phyloP scores from a whole-genome alignment of 2,329 filamentous ascomycete genomes.

The Ophioceras dolichostomum region DNA sequence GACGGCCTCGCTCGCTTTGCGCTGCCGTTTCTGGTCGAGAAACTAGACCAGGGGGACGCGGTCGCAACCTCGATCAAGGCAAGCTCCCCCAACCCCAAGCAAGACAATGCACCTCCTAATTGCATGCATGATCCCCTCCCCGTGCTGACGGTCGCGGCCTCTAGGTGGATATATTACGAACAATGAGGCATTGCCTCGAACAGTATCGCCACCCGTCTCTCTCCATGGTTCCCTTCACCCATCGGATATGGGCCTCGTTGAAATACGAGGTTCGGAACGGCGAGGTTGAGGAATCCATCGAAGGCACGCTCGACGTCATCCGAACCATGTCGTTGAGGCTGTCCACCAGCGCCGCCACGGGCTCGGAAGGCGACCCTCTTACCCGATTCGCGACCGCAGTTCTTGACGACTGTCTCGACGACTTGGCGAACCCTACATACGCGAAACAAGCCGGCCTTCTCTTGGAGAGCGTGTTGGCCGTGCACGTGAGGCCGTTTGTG shows the following conservation, averaged over 20 bases:
- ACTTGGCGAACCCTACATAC: slow-evolving; percentile 40
- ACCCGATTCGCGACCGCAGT: slow-evolving; percentile 33
- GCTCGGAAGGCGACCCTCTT: slow-evolving; percentile 12
- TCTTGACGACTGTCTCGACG: slow-evolving; percentile 39
- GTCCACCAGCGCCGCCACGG: neutral
- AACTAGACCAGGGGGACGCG: slow-evolving; percentile 46
- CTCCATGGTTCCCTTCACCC: slow-evolving; percentile 33
- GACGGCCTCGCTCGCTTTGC: slow-evolving; percentile 29
- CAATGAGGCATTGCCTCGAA: slow-evolving; percentile 39
- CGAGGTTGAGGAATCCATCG: slow-evolving; percentile 43
- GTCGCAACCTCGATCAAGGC: slow-evolving; percentile 47
- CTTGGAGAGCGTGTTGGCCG: slow-evolving; percentile 36
- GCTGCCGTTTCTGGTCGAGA: slow-evolving; percentile 42
- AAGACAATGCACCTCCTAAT: too few relatives aligned
- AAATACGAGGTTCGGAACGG: slow-evolving; percentile 53
- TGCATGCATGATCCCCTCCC: too few relatives aligned
- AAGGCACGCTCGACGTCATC: slow-evolving; percentile 42
- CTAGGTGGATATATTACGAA: slow-evolving; percentile 42
- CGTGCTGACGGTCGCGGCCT: neutral
- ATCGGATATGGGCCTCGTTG: slow-evolving; percentile 44
- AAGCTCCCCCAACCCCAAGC: slow-evolving; percentile 3
- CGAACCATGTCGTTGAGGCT: slow-evolving; percentile 34
- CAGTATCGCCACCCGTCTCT: slow-evolving; percentile 32
- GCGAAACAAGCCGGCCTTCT: slow-evolving; percentile 38
- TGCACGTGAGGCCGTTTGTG: slow-evolving; percentile 33